These are phyloP conservation scores for Verticillium klebahnii DNA, from an alignment of 2,329 filamentous ascomycete genomes.

Conservation along the genomic window DNA sequence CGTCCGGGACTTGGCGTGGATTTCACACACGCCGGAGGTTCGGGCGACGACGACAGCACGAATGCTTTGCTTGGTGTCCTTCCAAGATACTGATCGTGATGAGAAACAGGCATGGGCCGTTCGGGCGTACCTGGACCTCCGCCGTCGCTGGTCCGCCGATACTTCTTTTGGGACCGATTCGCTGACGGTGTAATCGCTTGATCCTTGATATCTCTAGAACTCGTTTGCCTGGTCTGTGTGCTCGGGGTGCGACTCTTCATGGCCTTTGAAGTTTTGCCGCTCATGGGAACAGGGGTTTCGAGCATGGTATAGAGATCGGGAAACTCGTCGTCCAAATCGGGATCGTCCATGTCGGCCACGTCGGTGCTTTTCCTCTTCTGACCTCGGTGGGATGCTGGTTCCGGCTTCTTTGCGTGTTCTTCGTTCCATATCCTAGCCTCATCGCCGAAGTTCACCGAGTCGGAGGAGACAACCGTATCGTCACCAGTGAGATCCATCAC, in stretches of 20 bases:
- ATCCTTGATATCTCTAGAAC: slow-evolving; percentile 13
- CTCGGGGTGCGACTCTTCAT: slow-evolving; percentile 5
- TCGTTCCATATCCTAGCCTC: slow-evolving; percentile 38
- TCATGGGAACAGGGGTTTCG: slow-evolving; percentile 30
- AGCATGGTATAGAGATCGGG: slow-evolving; percentile 49
- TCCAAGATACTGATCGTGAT: slow-evolving; percentile 3
- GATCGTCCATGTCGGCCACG: slow-evolving; percentile 25
- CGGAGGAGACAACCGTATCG: slow-evolving; percentile 26
- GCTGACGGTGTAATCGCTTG: slow-evolving; percentile 16
- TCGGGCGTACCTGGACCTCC: slow-evolving; percentile 4
- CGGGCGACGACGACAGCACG: slow-evolving; percentile 9
- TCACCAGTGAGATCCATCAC: slow-evolving; percentile 33
- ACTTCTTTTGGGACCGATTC: slow-evolving; percentile 15
- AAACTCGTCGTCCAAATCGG: slow-evolving; percentile 34
- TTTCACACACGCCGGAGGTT: not conserved
- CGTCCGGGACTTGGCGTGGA: slow-evolving; percentile 6
- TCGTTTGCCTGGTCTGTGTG: slow-evolving; percentile 4
- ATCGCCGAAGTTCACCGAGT: slow-evolving; percentile 29
- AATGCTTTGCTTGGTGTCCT: slow-evolving; percentile 17
- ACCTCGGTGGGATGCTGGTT: slow-evolving; percentile 30
- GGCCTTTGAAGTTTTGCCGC: slow-evolving; percentile 20
- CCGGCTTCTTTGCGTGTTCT: slow-evolving; percentile 32
- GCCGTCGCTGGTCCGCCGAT: slow-evolving; percentile 7
- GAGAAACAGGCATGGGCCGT: slow-evolving; percentile 3
- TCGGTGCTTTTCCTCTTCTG: slow-evolving; percentile 51